These are phyloP conservation scores for Bolboschoenus planiculmis DNA, from an alignment of 176 grass and related monocot genomes.

Conservation along the genomic window DNA sequence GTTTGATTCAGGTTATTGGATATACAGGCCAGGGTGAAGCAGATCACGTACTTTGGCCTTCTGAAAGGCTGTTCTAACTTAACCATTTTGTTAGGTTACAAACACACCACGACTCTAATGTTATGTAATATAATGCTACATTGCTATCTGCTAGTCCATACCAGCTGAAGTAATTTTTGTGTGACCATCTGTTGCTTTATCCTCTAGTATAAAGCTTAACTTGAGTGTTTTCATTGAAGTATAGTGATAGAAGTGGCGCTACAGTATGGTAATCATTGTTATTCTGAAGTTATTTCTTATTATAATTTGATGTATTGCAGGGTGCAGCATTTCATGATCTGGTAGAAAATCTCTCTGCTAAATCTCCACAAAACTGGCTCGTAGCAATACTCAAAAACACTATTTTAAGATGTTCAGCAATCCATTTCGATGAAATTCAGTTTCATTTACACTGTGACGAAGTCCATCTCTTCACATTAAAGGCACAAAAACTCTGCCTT, in stretches of 20 bases:
- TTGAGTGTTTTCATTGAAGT: background rate
- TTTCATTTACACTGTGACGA: slow-evolving; percentile 24
- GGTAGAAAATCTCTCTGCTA: slow-evolving; percentile 44
- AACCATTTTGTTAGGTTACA: background rate
- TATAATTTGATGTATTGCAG: slow-evolving; percentile 33
- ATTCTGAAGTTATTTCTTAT: background rate
- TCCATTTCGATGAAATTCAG: slow-evolving; percentile 30
- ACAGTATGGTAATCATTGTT: background rate
- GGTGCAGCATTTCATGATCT: slow-evolving; percentile 54
- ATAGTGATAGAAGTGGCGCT: background rate
- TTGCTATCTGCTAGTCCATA: background rate
- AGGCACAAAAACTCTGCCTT: slow-evolving; percentile 36
- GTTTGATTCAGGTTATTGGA: background rate
- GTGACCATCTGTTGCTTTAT: background rate
- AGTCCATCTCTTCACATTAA: slow-evolving; percentile 13
- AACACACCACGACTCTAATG: background rate
- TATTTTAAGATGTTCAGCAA: slow-evolving; percentile 48
- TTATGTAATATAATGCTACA: background rate
- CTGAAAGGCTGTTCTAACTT: background rate
- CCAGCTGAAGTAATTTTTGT: background rate
- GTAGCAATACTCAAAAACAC: slow-evolving; percentile 28
- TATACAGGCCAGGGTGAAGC: background rate
- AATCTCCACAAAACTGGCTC: slow-evolving; percentile 42
- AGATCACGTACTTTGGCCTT: background rate
- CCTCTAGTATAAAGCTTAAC: background rate